Evolutionary conservation across 768 basidiomycete genomes (phyloP).

Genomic region (Pleurotus citrinopileatus): DNA sequence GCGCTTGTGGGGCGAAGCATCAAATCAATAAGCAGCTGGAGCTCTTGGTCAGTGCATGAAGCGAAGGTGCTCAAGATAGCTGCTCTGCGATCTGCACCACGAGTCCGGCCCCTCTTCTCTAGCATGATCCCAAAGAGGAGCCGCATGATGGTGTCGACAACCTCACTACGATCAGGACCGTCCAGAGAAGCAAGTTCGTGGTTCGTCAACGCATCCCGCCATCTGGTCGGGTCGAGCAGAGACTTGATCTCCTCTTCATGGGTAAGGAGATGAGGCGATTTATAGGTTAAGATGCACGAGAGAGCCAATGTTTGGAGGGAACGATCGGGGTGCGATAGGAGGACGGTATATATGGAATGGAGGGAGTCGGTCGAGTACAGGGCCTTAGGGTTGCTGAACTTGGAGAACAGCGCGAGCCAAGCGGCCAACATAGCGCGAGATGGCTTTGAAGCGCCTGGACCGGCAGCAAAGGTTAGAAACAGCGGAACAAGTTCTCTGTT

Average conservation of each 20-base stretch:
- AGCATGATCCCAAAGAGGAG: slow-evolving; percentile 88
- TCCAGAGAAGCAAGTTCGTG: slow-evolving; percentile 62
- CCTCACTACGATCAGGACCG: slow-evolving; percentile 53
- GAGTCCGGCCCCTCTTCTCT: slow-evolving; percentile 67
- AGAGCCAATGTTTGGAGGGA: slow-evolving; percentile 73
- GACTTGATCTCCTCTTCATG: slow-evolving; percentile 65
- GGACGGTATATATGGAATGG: slow-evolving; percentile 60
- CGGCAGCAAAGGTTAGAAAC: slow-evolving; percentile 58
- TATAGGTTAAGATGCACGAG: slow-evolving; percentile 81
- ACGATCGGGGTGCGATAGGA: slow-evolving; percentile 84
- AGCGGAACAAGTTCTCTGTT: slow-evolving; percentile 84
- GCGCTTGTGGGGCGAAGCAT: slow-evolving; percentile 76
- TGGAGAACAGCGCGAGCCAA: slow-evolving; percentile 86
- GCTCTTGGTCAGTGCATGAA: slow-evolving; percentile 69
- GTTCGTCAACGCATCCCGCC: slow-evolving; percentile 83
- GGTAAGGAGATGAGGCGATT: slow-evolving; percentile 49
- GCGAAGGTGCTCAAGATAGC: slow-evolving; percentile 74
- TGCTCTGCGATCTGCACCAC: slow-evolving; percentile 65
- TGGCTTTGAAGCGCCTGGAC: slow-evolving; percentile 37
- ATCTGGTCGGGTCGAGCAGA: slow-evolving; percentile 81
- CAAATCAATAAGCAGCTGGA: slow-evolving; percentile 75
- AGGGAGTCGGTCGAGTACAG: slow-evolving; percentile 67
- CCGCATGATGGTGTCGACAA: slow-evolving; percentile 70
- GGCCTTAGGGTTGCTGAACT: slow-evolving; percentile 92
- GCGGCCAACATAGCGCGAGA: slow-evolving; percentile 60